A percentile compares a stretch with the other conserved stretches of the same genome.
Evolutionary conservation across 2,329 filamentous ascomycete genomes (phyloP).

Genomic region (Pochonia chlamydosporia): DNA sequence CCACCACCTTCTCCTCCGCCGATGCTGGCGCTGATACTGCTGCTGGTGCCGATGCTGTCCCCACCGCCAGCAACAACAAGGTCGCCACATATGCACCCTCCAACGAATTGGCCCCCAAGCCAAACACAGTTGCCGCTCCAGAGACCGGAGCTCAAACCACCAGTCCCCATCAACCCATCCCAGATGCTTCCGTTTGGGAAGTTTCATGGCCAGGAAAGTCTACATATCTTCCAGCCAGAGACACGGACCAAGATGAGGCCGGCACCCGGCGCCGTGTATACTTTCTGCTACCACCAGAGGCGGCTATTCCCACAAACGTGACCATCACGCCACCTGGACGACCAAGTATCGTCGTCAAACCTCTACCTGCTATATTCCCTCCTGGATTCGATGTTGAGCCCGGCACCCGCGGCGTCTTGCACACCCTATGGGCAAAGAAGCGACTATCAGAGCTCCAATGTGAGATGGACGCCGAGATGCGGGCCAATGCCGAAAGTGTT

Average conservation of each 20-base stretch:
- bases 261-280: conserved; percentile 59
- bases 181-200: conserved; percentile 52
- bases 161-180: background rate
- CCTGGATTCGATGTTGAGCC: conserved; percentile 65
- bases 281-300: conserved; percentile 71
- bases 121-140: conserved; percentile 9
- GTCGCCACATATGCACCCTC: conserved; percentile 8
- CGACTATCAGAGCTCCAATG: conserved; percentile 66
- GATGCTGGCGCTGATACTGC: background rate
- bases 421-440: conserved; percentile 87
- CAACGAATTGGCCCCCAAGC: conserved; percentile 11
- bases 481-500: conserved; percentile 71
- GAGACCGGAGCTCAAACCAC: background rate
- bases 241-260: conserved; percentile 23
- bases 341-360: conserved; percentile 57
- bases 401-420: conserved; percentile 75
- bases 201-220: conserved; percentile 81
- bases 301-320: conserved; percentile 65
- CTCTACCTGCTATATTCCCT: conserved; percentile 81
- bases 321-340: conserved; percentile 48
- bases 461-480: conserved; percentile 71
- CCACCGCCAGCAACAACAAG: conserved; percentile 6
- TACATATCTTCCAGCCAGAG: conserved; percentile 59
- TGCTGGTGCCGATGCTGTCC: background rate
- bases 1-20: background rate